phyloP scores from a whole-genome alignment of 768 basidiomycete genomes.

The Clathrus columnatus region DNA sequence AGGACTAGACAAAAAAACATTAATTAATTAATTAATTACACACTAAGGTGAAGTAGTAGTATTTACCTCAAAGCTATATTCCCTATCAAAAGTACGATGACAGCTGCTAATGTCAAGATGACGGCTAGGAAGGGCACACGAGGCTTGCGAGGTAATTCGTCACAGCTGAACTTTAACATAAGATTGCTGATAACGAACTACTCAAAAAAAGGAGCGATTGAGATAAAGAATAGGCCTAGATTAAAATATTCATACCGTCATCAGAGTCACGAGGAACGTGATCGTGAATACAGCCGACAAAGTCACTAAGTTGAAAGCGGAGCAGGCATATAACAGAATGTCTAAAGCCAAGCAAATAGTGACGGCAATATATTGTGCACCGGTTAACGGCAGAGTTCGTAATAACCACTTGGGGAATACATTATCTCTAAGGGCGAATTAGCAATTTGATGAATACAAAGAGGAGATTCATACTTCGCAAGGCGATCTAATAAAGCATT shows the following conservation, averaged over 20 bases:
- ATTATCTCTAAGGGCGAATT: constrained; percentile 30
- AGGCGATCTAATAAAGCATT: constrained; percentile 52
- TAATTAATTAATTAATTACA: background rate
- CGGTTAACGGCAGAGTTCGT: constrained; percentile 37
- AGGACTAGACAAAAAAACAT: background rate
- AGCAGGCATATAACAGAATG: constrained; percentile 46
- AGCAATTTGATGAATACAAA: background rate
- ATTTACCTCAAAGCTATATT: constrained; percentile 49
- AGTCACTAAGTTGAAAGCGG: constrained; percentile 41
- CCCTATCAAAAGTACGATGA: constrained; percentile 41
- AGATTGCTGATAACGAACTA: constrained; percentile 51
- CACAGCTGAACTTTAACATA: constrained; percentile 56
- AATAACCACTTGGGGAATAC: constrained; percentile 50
- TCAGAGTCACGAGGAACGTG: constrained; percentile 2
- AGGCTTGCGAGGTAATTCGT: constrained; percentile 39
- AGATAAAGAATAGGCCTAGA: background rate
- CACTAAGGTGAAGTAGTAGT: background rate
- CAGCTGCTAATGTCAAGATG: constrained; percentile 34
- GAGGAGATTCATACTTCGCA: constrained; percentile 22
- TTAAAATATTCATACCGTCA: constrained; percentile 19
- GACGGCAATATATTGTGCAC: constrained; percentile 44
- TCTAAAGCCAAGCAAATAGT: constrained; percentile 41
- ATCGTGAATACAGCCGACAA: constrained; percentile 43
- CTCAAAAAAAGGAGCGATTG: background rate
- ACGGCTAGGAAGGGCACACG: constrained; percentile 35